Evolutionary conservation across 169 alveolate genomes (phyloP).

Genomic region (Plasmodium adleri): DNA sequence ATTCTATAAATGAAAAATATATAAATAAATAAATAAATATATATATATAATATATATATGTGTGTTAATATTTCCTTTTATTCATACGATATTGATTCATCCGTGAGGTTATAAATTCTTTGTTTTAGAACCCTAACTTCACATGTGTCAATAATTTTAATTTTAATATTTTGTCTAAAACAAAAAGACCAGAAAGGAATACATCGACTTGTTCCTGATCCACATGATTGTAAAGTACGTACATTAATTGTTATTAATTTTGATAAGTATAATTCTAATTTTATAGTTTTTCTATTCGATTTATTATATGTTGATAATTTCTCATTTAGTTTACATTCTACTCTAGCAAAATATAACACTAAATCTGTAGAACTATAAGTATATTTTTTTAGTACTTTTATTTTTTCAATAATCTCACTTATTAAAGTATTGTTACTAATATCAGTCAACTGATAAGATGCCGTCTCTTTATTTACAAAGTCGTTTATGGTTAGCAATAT

Average conservation of each 20-base stretch:
- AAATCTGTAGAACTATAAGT: slow-evolving; percentile 29
- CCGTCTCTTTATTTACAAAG: slow-evolving; percentile 31
- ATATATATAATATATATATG: neutral
- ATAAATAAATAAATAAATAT: too few relatives aligned
- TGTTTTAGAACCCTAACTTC: slow-evolving; percentile 65
- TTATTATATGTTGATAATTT: slow-evolving; percentile 58
- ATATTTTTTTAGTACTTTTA: slow-evolving; percentile 42
- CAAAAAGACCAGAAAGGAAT: slow-evolving; percentile 67
- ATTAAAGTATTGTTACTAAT: slow-evolving; percentile 32
- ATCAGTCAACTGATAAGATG: slow-evolving; percentile 43
- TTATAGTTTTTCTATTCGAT: slow-evolving; percentile 48
- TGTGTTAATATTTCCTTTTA: neutral
- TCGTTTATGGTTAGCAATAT: slow-evolving; percentile 37
- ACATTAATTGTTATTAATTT: slow-evolving; percentile 48
- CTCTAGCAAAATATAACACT: slow-evolving; percentile 68
- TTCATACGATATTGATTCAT: slow-evolving; percentile 42
- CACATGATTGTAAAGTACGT: slow-evolving; percentile 70
- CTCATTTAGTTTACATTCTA: slow-evolving; percentile 53
- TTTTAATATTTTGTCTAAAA: slow-evolving; percentile 54
- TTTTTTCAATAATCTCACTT: slow-evolving; percentile 55
- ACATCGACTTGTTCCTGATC: slow-evolving; percentile 67
- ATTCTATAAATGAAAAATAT: slow-evolving; percentile 8
- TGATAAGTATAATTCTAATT: slow-evolving; percentile 50
- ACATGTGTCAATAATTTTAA: slow-evolving; percentile 42
- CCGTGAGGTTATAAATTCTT: slow-evolving; percentile 36